These are phyloP conservation scores for Penicillium digitatum DNA, from an alignment of 2,329 filamentous ascomycete species.

Conservation along the genomic window DNA sequence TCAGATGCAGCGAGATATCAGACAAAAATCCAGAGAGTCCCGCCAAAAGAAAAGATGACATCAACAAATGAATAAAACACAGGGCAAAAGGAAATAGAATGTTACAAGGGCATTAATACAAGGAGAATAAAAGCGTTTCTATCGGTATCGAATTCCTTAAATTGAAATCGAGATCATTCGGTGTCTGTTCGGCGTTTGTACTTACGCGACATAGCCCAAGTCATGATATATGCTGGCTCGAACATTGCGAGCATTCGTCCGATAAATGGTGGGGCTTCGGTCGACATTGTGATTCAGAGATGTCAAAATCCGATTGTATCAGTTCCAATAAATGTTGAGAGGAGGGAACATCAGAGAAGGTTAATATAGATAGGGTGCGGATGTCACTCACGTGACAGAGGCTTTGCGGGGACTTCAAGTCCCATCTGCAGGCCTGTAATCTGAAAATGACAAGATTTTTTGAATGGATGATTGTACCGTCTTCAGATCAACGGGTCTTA, in stretches of 20 bases:
- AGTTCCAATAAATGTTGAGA: not conserved
- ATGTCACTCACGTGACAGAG: not conserved
- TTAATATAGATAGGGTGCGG: not conserved
- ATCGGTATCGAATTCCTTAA: not conserved
- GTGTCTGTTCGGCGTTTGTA: slow-evolving; percentile 5
- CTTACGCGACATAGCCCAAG: slow-evolving; percentile 29
- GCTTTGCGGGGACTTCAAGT: not conserved
- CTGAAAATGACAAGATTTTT: not conserved
- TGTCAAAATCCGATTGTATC: not conserved
- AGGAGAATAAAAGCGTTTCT: not conserved
- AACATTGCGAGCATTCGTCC: slow-evolving; percentile 21
- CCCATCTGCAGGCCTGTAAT: not conserved
- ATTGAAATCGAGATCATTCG: not conserved
- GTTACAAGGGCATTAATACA: not conserved
- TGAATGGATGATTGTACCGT: not conserved
- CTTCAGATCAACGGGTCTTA: not conserved
- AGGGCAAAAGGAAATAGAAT: not conserved
- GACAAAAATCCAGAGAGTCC: not conserved
- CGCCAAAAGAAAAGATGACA: not conserved
- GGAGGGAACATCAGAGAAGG: not conserved
- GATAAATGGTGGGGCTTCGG: slow-evolving; percentile 12
- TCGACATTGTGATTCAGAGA: slow-evolving; percentile 5
- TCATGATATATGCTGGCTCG: slow-evolving; percentile 26
- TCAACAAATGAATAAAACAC: not conserved
- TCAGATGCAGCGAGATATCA: not conserved